A percentile compares a stretch with the other conserved stretches of the same genome.
phyloP scores from a whole-genome alignment of 768 basidiomycete genomes.

The Kwoniella newhampshirensis region DNA sequence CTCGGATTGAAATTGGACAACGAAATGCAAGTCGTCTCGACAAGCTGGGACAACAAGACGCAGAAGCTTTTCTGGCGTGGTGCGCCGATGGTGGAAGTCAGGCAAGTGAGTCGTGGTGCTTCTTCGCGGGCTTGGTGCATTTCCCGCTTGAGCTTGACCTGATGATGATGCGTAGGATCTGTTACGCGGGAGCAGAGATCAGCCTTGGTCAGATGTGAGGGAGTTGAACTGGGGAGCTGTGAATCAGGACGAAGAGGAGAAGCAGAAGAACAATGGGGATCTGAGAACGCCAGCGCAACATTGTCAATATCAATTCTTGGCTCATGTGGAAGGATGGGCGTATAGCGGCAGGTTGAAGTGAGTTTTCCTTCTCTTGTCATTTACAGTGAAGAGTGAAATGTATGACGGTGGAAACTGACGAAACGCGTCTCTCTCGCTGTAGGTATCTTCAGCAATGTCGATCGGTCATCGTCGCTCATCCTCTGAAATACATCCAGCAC shows the following conservation, averaged over 20 bases:
- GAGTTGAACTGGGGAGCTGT: slow-evolving; percentile 40
- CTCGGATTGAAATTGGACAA: slow-evolving; percentile 17
- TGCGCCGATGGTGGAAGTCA: slow-evolving; percentile 37
- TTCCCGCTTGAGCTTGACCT: no score
- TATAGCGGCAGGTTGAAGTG: slow-evolving; percentile 49
- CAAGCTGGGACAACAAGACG: slow-evolving; percentile 30
- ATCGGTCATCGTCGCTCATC: slow-evolving; percentile 36
- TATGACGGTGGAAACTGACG: no score
- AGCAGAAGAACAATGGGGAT: slow-evolving; percentile 29
- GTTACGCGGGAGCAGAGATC: slow-evolving; percentile 23
- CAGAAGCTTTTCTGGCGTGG: slow-evolving; percentile 37
- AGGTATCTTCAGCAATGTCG: slow-evolving; percentile 40
- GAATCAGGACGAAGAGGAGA: slow-evolving; percentile 30
- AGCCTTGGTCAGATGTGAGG: slow-evolving; percentile 42
- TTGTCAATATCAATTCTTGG: slow-evolving; percentile 44
- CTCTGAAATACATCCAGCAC: slow-evolving; percentile 35
- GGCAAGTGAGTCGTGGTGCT: slow-evolving; percentile 28
- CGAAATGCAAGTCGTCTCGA: background rate
- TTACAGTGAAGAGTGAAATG: background rate
- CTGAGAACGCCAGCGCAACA: slow-evolving; percentile 38
- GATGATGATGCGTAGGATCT: slow-evolving; percentile 36
- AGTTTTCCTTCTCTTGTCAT: no score
- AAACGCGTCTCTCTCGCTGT: background rate
- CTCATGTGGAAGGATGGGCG: slow-evolving; percentile 46
- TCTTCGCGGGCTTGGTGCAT: no score